Evolutionary conservation across 371 early-diverging fungal genomes (phyloP).

Genomic region (Quaeritorhiza haematococci): DNA sequence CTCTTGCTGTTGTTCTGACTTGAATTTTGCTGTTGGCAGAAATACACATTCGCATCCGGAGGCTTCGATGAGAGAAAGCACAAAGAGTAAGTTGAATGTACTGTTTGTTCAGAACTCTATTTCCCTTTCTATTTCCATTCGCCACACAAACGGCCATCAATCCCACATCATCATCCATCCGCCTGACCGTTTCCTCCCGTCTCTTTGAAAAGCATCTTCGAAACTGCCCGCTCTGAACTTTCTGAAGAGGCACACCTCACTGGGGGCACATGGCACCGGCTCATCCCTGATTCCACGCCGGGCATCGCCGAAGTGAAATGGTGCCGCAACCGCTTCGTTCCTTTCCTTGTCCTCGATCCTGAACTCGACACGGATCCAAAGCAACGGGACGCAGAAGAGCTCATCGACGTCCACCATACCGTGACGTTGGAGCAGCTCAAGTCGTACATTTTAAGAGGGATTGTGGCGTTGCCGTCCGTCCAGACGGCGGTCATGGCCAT

Average conservation of each 20-base stretch:
- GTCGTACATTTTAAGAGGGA: constrained; percentile 19
- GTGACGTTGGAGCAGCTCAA: constrained; percentile 24
- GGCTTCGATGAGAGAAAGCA: constrained; percentile 56
- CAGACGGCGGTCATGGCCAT: constrained; percentile 33
- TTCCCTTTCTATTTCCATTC: not conserved
- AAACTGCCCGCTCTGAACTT: constrained; percentile 55
- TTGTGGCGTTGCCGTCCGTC: constrained; percentile 27
- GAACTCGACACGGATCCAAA: constrained; percentile 40
- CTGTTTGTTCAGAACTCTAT: not conserved
- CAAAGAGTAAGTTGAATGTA: constrained; percentile 19
- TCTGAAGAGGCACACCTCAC: constrained; percentile 60
- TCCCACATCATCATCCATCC: too few species aligned
- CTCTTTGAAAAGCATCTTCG: constrained; percentile 26
- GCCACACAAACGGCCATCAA: too few species aligned
- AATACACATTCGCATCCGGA: constrained; percentile 58
- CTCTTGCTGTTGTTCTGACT: not conserved
- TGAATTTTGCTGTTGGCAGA: constrained; percentile 20
- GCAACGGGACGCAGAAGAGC: constrained; percentile 50
- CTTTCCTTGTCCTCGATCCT: constrained; percentile 57
- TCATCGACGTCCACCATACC: constrained; percentile 19
- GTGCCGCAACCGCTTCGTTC: constrained; percentile 55
- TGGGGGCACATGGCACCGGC: constrained; percentile 45
- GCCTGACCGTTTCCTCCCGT: not conserved
- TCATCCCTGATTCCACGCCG: constrained; percentile 45
- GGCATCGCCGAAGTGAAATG: constrained; percentile 42